Percentiles rank a stretch among this genome's conserved stretches.
Evolutionary conservation across 192 early-diverging fungal genomes (phyloP).

Genomic region (Podila clonocystis): DNA sequence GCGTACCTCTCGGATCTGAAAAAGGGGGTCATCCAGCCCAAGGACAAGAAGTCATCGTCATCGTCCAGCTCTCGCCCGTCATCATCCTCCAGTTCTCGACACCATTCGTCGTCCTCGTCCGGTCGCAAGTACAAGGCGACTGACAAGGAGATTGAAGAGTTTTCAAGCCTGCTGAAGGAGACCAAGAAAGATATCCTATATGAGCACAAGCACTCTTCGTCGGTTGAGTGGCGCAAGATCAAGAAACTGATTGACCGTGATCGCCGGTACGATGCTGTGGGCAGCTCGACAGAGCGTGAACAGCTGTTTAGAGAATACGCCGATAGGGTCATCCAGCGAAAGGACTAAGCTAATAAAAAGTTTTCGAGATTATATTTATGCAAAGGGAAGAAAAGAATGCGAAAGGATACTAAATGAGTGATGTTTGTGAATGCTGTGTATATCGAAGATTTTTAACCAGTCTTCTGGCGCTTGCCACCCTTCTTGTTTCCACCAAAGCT

Average conservation of each 20-base stretch:
- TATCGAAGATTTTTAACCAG: constrained; percentile 9
- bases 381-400: too few species aligned
- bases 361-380: too few species aligned
- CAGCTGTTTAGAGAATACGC: constrained; percentile 75
- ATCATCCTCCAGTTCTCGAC: too few species aligned
- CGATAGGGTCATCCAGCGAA: constrained; percentile 36
- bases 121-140: constrained; percentile 46
- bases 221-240: constrained; percentile 69
- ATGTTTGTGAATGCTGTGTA: too few species aligned
- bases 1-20: constrained; percentile 67
- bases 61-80: neutral
- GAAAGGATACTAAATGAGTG: too few species aligned
- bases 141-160: constrained; percentile 60
- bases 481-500: constrained; percentile 42
- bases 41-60: neutral
- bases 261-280: constrained; percentile 70
- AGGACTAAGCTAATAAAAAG: constrained; percentile 8
- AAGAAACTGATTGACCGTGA: constrained; percentile 75
- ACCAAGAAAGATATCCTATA: constrained; percentile 52
- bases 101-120: neutral
- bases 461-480: constrained; percentile 48
- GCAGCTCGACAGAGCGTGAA: constrained; percentile 71
- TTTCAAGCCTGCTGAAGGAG: constrained; percentile 66
- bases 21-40: constrained; percentile 35
- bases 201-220: constrained; percentile 64